Base-by-base conservation (phyloP, 2,329 filamentous ascomycete species). In the Diaporthe australafricana region DNA sequence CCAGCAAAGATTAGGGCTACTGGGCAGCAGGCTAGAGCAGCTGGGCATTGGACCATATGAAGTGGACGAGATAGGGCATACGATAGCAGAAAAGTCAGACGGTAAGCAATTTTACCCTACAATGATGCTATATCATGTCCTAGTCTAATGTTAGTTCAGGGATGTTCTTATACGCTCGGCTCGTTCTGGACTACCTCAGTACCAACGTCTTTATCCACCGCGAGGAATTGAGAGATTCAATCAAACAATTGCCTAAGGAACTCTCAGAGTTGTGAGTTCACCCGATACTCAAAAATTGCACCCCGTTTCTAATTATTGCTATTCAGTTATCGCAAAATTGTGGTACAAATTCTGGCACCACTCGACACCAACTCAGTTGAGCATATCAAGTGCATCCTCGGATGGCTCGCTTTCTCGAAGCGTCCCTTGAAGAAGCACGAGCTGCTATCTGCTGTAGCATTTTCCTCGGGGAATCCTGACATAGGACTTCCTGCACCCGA, bases 401-500 rank as follows among this genome's bases (percentile, higher is more conserved):
- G 80, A 3, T 84, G 81, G 82, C 78, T 84, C 17, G 79, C 81
- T 0, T 83, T 81, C 62, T 71, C 82, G 0, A 80, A 78, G 53
- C 74, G 80, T 0, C 82, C 82, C 0, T 74, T 84, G 1, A 75
- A 74, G 42, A 79, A 75, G 42, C 30, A 76, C 1, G 82, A 83
- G 57, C 74, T 83, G 7, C 72, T 76, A 14, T 83, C 81, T 1
- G 82, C 81, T 0, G 62, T 83, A 0, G 57, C 77, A 0, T 81
- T 82, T 53, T 73, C 74, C 16, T 30, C 65, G 0, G 74, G 71
- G 7, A 53, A 77, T 11, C 45, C 68, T 20, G 42, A 67, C 0
- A 38, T 74, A 0, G 45, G 67, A 0, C 42, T 71, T 3, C 57
- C 79, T 3, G 76, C 74, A 0, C 79, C 80, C 0, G n/a, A 66